phyloP scores from a whole-genome alignment of 495 filamentous ascomycete genomes.

The Elasticomyces elasticus region DNA sequence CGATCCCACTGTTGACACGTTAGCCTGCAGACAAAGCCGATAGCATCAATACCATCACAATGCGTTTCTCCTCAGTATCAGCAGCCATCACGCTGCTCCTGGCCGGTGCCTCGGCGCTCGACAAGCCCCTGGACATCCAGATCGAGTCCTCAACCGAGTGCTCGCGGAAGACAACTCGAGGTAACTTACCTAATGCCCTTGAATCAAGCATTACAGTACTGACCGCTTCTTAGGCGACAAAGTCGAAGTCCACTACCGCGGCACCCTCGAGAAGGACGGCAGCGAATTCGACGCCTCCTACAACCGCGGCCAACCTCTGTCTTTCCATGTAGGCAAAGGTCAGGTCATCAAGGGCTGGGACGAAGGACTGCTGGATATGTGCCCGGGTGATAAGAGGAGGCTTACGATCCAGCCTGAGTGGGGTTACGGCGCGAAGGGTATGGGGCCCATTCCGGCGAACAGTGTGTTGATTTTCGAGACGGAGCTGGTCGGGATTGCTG shows the following conservation, averaged over 20 bases:
- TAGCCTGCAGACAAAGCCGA: too few relatives aligned
- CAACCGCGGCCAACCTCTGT: constrained; percentile 35
- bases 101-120: constrained; percentile 20
- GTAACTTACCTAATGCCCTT: neutral
- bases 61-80: constrained; percentile 22
- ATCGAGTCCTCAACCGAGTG: constrained; percentile 29
- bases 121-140: constrained; percentile 34
- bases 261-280: constrained; percentile 35
- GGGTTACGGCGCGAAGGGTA: constrained; percentile 30
- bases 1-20: too few relatives aligned
- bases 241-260: constrained; percentile 38
- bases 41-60: constrained; percentile 12
- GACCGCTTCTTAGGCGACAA: constrained; percentile 27
- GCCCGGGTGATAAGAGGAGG: constrained; percentile 35
- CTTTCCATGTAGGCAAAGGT: constrained; percentile 35
- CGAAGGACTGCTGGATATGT: constrained; percentile 36
- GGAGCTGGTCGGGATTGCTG: constrained; percentile 32
- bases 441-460: constrained; percentile 35
- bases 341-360: constrained; percentile 41
- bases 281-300: constrained; percentile 32
- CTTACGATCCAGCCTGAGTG: constrained; percentile 36
- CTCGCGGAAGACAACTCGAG: constrained; percentile 29
- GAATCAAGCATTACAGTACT: neutral
- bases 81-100: constrained; percentile 23
- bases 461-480: constrained; percentile 34